phyloP scores from a whole-genome alignment of 2,329 filamentous ascomycete species.

The Phaeoacremonium minimum region DNA sequence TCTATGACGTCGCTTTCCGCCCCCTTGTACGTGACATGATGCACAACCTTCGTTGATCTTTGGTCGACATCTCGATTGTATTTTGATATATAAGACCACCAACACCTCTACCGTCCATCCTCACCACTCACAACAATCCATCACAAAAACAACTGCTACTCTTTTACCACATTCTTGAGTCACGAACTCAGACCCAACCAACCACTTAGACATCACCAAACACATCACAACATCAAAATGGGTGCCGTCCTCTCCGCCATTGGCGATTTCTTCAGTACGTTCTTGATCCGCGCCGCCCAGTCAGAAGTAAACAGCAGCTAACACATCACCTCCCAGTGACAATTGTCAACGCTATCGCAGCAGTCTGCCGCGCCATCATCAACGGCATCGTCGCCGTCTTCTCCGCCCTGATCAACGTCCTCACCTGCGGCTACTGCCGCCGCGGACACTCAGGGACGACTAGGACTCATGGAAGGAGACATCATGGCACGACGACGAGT shows the following conservation, averaged over 20 bases:
- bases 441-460: conserved; percentile 15
- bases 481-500: conserved; percentile 21
- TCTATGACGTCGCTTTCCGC: no score
- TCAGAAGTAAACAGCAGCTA: neutral
- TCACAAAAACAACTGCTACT: no score
- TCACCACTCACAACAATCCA: no score
- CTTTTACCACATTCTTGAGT: no score
- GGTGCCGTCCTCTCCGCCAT: conserved; percentile 76
- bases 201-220: no score
- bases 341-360: conserved; percentile 61
- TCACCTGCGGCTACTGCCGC: conserved; percentile 49
- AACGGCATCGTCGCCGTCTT: conserved; percentile 61
- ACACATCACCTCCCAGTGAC: neutral
- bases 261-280: conserved; percentile 59
- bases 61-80: no score
- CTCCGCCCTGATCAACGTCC: conserved; percentile 62
- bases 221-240: conserved; percentile 51
- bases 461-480: conserved; percentile 10
- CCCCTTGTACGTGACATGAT: no score
- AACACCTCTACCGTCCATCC: no score
- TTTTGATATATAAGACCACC: no score
- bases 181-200: no score
- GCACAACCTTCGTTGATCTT: no score
- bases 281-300: no score
- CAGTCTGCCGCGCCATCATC: conserved; percentile 63